phyloP scores from a whole-genome alignment of 2,329 filamentous ascomycete genomes.

The Beauveria australis region DNA sequence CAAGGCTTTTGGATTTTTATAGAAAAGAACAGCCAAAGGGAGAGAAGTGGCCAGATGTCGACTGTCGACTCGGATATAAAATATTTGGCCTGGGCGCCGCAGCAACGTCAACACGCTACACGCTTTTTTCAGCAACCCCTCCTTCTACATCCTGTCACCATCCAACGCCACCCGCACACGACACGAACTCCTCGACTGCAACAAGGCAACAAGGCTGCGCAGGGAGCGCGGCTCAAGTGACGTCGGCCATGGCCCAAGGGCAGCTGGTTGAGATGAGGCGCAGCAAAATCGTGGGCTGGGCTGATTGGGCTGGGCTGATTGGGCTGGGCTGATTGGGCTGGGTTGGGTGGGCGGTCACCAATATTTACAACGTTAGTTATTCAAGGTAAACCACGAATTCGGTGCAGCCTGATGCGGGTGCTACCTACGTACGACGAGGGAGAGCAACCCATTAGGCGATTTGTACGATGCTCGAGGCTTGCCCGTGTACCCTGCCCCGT shows the following conservation, averaged over 20 bases:
- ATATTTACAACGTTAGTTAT: not conserved
- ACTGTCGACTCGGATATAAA: not conserved
- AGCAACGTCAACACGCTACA: not conserved
- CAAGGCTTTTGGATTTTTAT: too few relatives aligned
- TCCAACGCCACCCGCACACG: not conserved
- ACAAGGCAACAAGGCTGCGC: not conserved
- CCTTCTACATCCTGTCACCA: not conserved
- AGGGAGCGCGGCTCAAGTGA: conserved; percentile 5
- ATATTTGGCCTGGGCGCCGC: not conserved
- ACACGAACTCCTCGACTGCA: not conserved
- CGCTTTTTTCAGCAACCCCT: not conserved
- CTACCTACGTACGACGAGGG: not conserved
- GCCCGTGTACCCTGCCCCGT: not conserved
- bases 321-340: not conserved
- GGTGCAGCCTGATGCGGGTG: not conserved
- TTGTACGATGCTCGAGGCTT: not conserved
- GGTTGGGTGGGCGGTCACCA: not conserved
- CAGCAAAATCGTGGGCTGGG: not conserved
- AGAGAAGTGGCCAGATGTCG: not conserved
- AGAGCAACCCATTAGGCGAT: not conserved
- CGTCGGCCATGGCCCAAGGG: not conserved
- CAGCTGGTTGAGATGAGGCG: not conserved
- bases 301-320: not conserved
- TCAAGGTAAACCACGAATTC: not conserved
- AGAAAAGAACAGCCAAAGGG: not conserved